Percentiles rank a stretch among this genome's conserved stretches.
Evolutionary conservation across 805 yeast genomes (phyloP).

Genomic region (Metschnikowia vanudenii): DNA sequence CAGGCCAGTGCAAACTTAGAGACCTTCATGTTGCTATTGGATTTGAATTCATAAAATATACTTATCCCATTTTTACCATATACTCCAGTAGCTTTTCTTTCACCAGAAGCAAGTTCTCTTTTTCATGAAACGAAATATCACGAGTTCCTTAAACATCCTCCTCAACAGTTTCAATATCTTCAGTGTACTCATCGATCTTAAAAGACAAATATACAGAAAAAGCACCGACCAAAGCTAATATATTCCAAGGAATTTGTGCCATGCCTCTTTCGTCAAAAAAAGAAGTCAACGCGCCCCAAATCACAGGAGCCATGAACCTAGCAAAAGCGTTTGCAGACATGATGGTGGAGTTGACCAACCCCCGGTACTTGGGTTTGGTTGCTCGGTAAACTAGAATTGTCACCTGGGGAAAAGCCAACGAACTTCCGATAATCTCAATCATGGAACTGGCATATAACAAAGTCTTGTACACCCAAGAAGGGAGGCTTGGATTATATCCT

Average conservation of each 20-base stretch:
- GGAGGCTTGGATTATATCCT: constrained; percentile 29
- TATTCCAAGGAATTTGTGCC: constrained; percentile 34
- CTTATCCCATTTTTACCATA: no score
- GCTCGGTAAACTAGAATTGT: constrained; percentile 54
- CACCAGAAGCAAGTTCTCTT: no score
- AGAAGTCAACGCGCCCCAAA: constrained; percentile 50
- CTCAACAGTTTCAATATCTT: constrained; percentile 12
- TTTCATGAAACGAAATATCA: no score
- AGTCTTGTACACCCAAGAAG: constrained; percentile 20
- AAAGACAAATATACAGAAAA: constrained; percentile 13
- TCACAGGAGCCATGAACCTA: constrained; percentile 54
- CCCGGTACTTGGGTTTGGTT: constrained; percentile 53
- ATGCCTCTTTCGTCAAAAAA: constrained; percentile 24
- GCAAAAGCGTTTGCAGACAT: constrained; percentile 54
- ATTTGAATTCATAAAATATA: no score
- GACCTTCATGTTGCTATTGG: no score
- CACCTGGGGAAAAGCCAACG: constrained; percentile 54
- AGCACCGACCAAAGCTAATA: constrained; percentile 25
- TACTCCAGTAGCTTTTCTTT: no score
- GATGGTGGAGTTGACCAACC: constrained; percentile 57
- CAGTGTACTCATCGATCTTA: constrained; percentile 17
- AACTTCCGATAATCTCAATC: constrained; percentile 35
- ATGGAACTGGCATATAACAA: constrained; percentile 29
- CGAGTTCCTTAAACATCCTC: no score
- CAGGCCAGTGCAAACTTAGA: no score